These are phyloP conservation scores for Marasmius oreades DNA, from an alignment of 1,284 basidiomycete genomes.

Conservation along the genomic window DNA sequence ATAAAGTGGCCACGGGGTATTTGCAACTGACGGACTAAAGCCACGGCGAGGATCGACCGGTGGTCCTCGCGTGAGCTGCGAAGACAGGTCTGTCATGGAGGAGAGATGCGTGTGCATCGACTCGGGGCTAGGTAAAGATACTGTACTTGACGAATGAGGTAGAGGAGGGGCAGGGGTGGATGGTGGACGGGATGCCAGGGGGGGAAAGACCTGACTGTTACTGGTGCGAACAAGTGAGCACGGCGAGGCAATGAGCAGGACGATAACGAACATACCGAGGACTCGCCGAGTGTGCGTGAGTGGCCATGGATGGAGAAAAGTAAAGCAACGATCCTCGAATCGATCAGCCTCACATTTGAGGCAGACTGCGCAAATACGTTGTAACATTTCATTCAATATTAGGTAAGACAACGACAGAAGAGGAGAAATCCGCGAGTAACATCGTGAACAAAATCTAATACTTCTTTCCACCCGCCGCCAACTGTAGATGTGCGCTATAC, in stretches of 20 bases:
- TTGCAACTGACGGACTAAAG: slow-evolving; percentile 16
- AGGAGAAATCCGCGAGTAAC: slow-evolving; percentile 13
- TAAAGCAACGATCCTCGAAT: too few relatives aligned
- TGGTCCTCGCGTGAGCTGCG: slow-evolving; percentile 15
- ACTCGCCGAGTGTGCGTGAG: too few relatives aligned
- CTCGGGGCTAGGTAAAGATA: slow-evolving; percentile 3
- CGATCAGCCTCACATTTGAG: too few relatives aligned
- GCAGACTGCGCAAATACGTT: too few relatives aligned
- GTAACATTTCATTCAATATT: slow-evolving; percentile 1
- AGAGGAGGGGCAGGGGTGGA: slow-evolving; percentile 10
- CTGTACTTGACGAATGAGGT: slow-evolving; percentile 2
- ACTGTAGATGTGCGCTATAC: slow-evolving; percentile 87
- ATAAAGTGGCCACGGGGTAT: neutral
- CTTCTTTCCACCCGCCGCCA: slow-evolving; percentile 77
- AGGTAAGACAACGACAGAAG: slow-evolving; percentile 15
- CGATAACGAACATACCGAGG: neutral
- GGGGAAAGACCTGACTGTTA: neutral
- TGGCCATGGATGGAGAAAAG: neutral
- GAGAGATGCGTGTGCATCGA: neutral
- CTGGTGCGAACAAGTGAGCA: neutral
- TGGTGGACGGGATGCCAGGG: neutral
- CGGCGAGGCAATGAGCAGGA: neutral
- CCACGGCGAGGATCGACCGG: slow-evolving; percentile 29
- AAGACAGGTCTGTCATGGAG: slow-evolving; percentile 8
- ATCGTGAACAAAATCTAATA: slow-evolving; percentile 52